These are phyloP conservation scores for Suhomyces ambrosiae DNA, from an alignment of 1,139 yeast genomes.

Conservation along the genomic window DNA sequence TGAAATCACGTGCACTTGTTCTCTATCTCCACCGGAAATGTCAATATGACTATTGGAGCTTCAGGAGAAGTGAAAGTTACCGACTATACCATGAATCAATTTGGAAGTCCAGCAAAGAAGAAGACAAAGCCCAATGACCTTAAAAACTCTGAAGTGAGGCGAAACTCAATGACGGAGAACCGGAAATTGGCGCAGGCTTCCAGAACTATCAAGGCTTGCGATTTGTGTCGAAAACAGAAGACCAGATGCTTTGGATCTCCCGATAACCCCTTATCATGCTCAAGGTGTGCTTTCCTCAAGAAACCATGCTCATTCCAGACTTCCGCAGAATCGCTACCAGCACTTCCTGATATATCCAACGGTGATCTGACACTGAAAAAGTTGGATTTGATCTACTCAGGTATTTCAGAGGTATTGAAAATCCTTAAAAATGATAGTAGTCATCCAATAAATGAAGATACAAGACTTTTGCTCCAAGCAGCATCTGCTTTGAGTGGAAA, in stretches of 20 bases:
- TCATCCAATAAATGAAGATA: conserved; percentile 20
- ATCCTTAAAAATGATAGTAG: conserved; percentile 21
- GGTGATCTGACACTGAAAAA: conserved; percentile 10
- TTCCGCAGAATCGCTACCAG: conserved; percentile 15
- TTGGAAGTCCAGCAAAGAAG: conserved; percentile 1
- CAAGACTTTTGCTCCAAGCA: conserved; percentile 30
- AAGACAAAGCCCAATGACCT: conserved; percentile 1
- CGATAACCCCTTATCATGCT: conserved; percentile 48
- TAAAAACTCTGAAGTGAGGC: conserved; percentile 1
- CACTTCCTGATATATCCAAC: conserved; percentile 7
- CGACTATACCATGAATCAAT: background rate
- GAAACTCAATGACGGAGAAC: conserved; percentile 10
- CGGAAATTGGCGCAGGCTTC: conserved; percentile 32
- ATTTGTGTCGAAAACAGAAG: conserved; percentile 60
- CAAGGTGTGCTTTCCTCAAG: conserved; percentile 56
- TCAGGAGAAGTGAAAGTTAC: too few species aligned
- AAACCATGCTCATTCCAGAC: conserved; percentile 53
- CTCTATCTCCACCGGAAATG: background rate
- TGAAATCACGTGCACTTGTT: background rate
- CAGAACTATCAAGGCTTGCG: conserved; percentile 60
- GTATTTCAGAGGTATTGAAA: conserved; percentile 35
- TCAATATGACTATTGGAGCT: too few species aligned
- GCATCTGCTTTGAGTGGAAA: conserved; percentile 4
- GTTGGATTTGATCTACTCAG: conserved; percentile 33
- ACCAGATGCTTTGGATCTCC: conserved; percentile 61